Percentiles rank a stretch among this genome's conserved stretches.
phyloP scores from a whole-genome alignment of 1,284 basidiomycete genomes.

The Ganoderma boninense region DNA sequence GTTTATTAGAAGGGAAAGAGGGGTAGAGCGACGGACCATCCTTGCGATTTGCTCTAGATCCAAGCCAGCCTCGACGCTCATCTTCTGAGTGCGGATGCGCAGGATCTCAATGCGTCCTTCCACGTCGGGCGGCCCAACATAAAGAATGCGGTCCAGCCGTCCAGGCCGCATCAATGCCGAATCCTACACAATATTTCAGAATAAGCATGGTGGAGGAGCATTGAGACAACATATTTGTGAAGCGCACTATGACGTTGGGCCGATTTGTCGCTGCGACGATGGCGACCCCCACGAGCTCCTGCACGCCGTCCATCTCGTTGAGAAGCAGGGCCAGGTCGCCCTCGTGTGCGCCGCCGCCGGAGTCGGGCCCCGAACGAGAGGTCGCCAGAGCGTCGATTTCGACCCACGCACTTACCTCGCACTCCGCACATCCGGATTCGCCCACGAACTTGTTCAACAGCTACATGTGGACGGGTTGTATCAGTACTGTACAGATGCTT shows the following conservation, averaged over 20 bases:
- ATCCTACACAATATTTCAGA: conserved; percentile 72
- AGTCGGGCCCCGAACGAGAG: conserved; percentile 73
- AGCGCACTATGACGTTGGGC: conserved; percentile 87
- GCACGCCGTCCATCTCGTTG: conserved; percentile 99
- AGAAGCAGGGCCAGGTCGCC: conserved; percentile 93
- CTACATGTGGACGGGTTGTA: conserved; percentile 48
- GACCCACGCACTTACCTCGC: conserved; percentile 94
- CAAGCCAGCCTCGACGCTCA: conserved; percentile 81
- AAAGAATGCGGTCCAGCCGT: conserved; percentile 93
- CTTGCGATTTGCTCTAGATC: conserved; percentile 77
- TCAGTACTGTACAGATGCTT: no score
- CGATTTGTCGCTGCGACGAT: conserved; percentile 97
- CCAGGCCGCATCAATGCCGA: conserved; percentile 95
- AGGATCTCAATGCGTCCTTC: conserved; percentile 87
- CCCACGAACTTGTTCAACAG: conserved; percentile 97
- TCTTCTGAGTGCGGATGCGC: conserved; percentile 76
- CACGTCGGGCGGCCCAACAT: conserved; percentile 91
- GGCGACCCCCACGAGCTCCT: conserved; percentile 92
- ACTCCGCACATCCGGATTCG: conserved; percentile 95
- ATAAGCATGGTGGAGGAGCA: not conserved
- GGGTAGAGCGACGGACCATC: conserved; percentile 51
- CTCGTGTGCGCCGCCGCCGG: conserved; percentile 70
- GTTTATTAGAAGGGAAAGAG: no score
- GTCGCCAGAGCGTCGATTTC: conserved; percentile 96
- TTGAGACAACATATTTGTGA: conserved; percentile 10